These are phyloP conservation scores for Aspergillus flavus DNA, from an alignment of 2,329 filamentous ascomycete species.

Conservation along the genomic window DNA sequence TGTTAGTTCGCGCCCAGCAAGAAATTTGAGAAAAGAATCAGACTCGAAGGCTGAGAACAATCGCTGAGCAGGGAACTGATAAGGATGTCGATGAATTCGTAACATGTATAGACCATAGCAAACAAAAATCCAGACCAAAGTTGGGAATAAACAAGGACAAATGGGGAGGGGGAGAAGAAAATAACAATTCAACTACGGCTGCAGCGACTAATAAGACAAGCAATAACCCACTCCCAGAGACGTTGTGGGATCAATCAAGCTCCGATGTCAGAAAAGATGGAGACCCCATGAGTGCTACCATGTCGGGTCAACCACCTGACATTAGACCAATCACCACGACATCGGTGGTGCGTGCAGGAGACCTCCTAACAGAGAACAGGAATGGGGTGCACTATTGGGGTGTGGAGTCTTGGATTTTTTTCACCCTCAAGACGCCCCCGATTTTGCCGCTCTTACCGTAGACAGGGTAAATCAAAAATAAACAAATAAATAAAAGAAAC, in stretches of 20 bases:
- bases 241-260: not conserved
- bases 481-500: not conserved
- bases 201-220: not conserved
- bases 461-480: not conserved
- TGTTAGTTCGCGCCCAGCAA: not conserved
- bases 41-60: not conserved
- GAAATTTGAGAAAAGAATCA: not conserved
- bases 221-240: not conserved
- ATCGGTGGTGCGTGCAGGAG: not conserved
- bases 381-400: not conserved
- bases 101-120: not conserved
- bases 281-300: not conserved
- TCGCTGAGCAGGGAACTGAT: not conserved
- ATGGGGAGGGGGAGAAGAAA: not conserved
- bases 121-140: not conserved
- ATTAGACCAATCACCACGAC: conserved; percentile 5
- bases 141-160: not conserved
- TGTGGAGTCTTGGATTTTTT: not conserved
- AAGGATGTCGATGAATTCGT: not conserved
- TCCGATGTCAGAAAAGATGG: not conserved
- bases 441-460: not conserved
- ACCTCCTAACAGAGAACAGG: not conserved
- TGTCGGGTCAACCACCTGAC: not conserved
- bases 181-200: not conserved
- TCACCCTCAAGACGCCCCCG: not conserved